Percentiles rank a stretch among this genome's conserved stretches.
Evolutionary conservation across 495 filamentous ascomycete genomes (phyloP).

Genomic region (Hypoxylon fragiforme): DNA sequence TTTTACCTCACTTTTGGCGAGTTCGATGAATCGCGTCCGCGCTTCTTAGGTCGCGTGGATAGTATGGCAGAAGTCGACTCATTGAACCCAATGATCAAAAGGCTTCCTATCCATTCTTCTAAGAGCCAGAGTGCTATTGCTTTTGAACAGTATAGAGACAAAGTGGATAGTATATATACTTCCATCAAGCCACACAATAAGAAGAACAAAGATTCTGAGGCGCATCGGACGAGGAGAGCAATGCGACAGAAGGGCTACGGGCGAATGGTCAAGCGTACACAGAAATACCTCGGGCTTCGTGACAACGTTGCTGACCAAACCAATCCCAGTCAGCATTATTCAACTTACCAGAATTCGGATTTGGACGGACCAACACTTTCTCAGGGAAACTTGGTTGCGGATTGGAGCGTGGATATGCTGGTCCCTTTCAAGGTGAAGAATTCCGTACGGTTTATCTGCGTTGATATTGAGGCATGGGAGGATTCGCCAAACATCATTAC

Average conservation of each 20-base stretch:
- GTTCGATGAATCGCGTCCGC: constrained; percentile 60
- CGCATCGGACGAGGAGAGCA: constrained; percentile 39
- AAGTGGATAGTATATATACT: constrained; percentile 29
- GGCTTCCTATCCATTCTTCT: constrained; percentile 15
- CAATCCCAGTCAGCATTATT: constrained; percentile 12
- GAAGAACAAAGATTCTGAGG: constrained; percentile 43
- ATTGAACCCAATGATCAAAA: constrained; percentile 19
- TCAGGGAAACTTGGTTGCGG: background rate
- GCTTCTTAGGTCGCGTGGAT: constrained; percentile 62
- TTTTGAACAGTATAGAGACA: constrained; percentile 19
- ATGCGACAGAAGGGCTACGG: constrained; percentile 52
- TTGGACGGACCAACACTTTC: too few species aligned
- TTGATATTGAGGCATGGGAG: constrained; percentile 87
- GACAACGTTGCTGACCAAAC: constrained; percentile 16
- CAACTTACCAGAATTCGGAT: too few species aligned
- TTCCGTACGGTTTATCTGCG: constrained; percentile 68
- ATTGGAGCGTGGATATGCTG: constrained; percentile 23
- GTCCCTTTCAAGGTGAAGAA: constrained; percentile 49
- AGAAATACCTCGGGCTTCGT: constrained; percentile 71
- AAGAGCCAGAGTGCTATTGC: constrained; percentile 1
- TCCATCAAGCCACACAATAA: constrained; percentile 44
- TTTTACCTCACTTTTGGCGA: constrained; percentile 62
- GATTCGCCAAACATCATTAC: constrained; percentile 63
- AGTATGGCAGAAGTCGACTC: constrained; percentile 37
- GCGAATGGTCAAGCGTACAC: constrained; percentile 59